phyloP scores from a whole-genome alignment of 306 rosid species.

The Medicago arabica region DNA sequence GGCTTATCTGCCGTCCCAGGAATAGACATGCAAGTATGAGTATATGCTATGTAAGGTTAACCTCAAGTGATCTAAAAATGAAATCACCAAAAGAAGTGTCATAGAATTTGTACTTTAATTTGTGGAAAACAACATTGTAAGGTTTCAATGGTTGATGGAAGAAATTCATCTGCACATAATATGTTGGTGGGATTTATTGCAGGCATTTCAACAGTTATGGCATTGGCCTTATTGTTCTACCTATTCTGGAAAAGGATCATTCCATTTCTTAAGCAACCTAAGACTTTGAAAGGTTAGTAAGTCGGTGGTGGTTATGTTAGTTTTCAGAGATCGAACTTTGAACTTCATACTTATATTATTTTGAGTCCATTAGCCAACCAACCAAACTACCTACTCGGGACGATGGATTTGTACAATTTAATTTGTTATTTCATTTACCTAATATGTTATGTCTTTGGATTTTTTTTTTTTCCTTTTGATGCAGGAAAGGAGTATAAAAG shows the following conservation, averaged over 20 bases:
- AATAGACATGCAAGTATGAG: slow-evolving; percentile 21
- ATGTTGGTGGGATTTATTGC: slow-evolving; percentile 46
- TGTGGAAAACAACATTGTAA: background rate
- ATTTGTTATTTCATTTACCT: background rate
- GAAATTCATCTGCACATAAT: background rate
- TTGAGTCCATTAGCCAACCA: too few species aligned
- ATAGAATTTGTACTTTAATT: slow-evolving; percentile 11
- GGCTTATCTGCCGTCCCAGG: slow-evolving; percentile 56
- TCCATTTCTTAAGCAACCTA: slow-evolving; percentile 44
- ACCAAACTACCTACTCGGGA: background rate
- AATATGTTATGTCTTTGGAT: background rate
- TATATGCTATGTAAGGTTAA: slow-evolving; percentile 33
- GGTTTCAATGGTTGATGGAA: slow-evolving; percentile 35
- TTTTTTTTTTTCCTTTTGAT: background rate
- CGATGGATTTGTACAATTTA: slow-evolving; percentile 16
- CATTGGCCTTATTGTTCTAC: slow-evolving; percentile 44
- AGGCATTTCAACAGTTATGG: slow-evolving; percentile 54
- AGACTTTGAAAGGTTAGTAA: slow-evolving; percentile 46
- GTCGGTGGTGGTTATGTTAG: too few species aligned
- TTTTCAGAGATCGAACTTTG: too few species aligned
- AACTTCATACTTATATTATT: too few species aligned
- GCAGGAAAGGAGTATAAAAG: slow-evolving; percentile 36
- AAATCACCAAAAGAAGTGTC: too few species aligned
- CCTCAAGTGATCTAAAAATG: background rate
- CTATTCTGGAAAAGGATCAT: slow-evolving; percentile 50